phyloP scores from a whole-genome alignment of 2,329 filamentous ascomycete genomes.

The Colletotrichum noveboracense region DNA sequence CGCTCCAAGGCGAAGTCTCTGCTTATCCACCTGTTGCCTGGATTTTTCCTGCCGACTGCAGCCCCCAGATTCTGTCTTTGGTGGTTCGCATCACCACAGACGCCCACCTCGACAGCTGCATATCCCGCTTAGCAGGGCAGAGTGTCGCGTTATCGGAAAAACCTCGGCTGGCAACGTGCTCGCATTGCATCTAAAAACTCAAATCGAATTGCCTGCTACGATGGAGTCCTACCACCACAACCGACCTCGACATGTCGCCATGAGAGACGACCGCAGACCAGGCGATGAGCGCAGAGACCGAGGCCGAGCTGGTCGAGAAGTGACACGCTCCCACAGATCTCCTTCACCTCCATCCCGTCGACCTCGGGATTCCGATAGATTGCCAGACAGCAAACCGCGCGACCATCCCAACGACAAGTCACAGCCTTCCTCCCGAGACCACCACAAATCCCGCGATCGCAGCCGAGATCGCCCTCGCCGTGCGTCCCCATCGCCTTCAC shows the following conservation, averaged over 20 bases:
- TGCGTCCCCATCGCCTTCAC: conserved; percentile 25
- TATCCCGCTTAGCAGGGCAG: conserved; percentile 5
- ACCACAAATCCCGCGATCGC: conserved; percentile 15
- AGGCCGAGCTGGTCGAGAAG: conserved; percentile 44
- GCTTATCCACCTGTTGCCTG: neutral
- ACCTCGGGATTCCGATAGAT: conserved; percentile 30
- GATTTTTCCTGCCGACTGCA: neutral
- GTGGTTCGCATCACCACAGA: neutral
- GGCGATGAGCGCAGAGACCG: conserved; percentile 45
- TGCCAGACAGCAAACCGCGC: conserved; percentile 17
- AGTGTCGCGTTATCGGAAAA: conserved; percentile 22
- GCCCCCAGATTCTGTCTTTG: neutral
- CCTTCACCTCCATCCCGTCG: conserved; percentile 31
- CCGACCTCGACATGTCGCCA: conserved; percentile 40
- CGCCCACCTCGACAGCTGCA: conserved; percentile 12
- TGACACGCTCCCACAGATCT: conserved; percentile 35
- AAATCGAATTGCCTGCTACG: conserved; percentile 15
- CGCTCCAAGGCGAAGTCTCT: neutral
- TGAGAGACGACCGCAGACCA: conserved; percentile 46
- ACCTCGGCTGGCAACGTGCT: conserved; percentile 19
- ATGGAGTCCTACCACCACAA: conserved; percentile 20
- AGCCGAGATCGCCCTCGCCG: conserved; percentile 32
- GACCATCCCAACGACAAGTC: conserved; percentile 15
- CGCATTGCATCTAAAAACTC: conserved; percentile 24
- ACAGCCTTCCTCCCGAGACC: conserved; percentile 18